Conservation (phyloP, 805 yeast genomes). For the Lachancea dasiensis region DNA sequence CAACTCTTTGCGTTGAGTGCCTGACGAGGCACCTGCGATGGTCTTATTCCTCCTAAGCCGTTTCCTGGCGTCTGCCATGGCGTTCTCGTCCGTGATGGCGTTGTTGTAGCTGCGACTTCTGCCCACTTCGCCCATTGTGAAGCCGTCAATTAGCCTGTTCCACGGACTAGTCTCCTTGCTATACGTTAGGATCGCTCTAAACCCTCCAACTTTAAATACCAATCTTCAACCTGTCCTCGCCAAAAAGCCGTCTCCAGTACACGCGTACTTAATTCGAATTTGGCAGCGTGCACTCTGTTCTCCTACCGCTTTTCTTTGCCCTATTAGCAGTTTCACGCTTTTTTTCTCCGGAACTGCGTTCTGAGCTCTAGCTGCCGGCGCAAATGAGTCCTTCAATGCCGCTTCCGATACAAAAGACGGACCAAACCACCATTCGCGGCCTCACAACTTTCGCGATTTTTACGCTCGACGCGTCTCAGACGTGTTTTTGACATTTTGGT, state of each 20-base stretch:
- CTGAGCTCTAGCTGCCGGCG: no score
- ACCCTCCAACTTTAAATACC: slow-evolving; percentile 2
- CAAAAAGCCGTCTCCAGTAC: slow-evolving; percentile 1
- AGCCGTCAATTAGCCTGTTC: neutral
- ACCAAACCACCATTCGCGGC: no score
- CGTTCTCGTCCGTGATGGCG: slow-evolving; percentile 8
- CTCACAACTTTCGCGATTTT: no score
- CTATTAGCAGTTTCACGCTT: no score
- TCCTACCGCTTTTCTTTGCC: no score
- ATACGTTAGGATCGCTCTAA: neutral
- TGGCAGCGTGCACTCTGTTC: no score
- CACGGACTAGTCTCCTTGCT: neutral
- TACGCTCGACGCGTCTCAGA: no score
- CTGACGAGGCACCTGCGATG: slow-evolving; percentile 4
- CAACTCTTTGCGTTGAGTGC: slow-evolving; percentile 6
- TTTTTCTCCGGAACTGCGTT: no score
- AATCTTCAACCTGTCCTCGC: neutral
- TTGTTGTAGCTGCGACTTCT: slow-evolving; percentile 5
- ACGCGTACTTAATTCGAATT: slow-evolving; percentile 7
- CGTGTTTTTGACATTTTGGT: no score
- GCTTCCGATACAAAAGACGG: no score
- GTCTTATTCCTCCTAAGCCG: slow-evolving; percentile 5
- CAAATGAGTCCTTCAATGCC: no score
- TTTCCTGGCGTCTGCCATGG: slow-evolving; percentile 1
- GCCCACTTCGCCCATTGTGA: slow-evolving; percentile 5